Percentiles rank a stretch among this genome's conserved stretches.
phyloP scores from a whole-genome alignment of 2,329 filamentous ascomycete genomes.

The Hypoxylon sp. region DNA sequence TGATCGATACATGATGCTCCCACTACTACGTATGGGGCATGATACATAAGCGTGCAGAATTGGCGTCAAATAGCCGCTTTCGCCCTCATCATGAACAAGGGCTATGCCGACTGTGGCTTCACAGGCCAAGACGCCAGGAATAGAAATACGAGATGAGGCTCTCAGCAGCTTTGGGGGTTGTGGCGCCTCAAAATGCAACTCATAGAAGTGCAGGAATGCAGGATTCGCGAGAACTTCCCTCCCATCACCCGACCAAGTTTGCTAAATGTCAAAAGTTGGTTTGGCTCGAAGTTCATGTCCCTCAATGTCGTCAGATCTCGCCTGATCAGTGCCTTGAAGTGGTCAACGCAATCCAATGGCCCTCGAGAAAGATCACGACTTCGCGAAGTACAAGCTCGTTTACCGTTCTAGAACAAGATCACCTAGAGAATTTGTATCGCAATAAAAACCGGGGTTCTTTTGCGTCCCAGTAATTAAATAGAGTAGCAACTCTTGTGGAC shows the following conservation, averaged over 20 bases:
- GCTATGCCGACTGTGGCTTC: constrained; percentile 31
- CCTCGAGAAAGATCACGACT: constrained; percentile 13
- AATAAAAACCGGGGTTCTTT: constrained; percentile 22
- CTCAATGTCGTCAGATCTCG: constrained; percentile 36
- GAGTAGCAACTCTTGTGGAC: constrained; percentile 38
- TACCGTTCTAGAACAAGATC: constrained; percentile 22
- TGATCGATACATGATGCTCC: constrained; percentile 30
- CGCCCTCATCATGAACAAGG: constrained; percentile 26
- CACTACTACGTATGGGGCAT: constrained; percentile 22
- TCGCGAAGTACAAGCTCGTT: constrained; percentile 18
- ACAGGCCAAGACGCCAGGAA: constrained; percentile 36
- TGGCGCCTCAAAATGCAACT: constrained; percentile 34
- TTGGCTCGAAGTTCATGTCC: constrained; percentile 7
- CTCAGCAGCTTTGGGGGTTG: constrained; percentile 26
- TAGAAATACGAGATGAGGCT: constrained; percentile 47
- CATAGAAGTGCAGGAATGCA: constrained; percentile 31
- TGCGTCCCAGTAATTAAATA: constrained; percentile 27
- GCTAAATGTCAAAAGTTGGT: constrained; percentile 6
- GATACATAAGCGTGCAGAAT: constrained; percentile 41
- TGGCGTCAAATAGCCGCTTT: constrained; percentile 43
- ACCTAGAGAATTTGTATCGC: constrained; percentile 5
- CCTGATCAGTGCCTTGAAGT: constrained; percentile 19
- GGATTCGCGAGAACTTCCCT: constrained; percentile 25
- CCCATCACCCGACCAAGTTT: constrained; percentile 24
- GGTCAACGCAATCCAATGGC: constrained; percentile 20